A percentile compares a stretch with the other conserved stretches of the same genome.
These are phyloP conservation scores for Nevesoporus exiguus DNA, from an alignment of 768 basidiomycete genomes.

Conservation along the genomic window DNA sequence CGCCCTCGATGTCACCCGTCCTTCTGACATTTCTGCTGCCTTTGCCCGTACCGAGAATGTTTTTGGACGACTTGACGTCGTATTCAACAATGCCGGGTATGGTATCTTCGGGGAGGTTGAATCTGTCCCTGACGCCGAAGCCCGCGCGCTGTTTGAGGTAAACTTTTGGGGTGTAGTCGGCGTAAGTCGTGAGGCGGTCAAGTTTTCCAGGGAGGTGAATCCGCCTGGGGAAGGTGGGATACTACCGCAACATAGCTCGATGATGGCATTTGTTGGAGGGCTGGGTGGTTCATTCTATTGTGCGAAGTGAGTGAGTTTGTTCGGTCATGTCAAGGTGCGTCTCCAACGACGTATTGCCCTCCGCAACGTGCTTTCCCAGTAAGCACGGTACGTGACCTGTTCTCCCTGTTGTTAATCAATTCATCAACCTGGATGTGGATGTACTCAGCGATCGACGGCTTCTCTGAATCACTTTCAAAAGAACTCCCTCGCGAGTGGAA, in stretches of 20 bases:
- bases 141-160: constrained; percentile 34
- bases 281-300: constrained; percentile 8
- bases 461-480: constrained; percentile 5
- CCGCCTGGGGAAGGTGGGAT: constrained; percentile 8
- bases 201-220: constrained; percentile 35
- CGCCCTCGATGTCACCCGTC: constrained; percentile 37
- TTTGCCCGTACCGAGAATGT: constrained; percentile 30
- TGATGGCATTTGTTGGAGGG: not conserved
- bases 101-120: constrained; percentile 33
- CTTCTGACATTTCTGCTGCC: constrained; percentile 30
- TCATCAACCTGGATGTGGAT: not conserved
- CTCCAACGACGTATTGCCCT: not conserved
- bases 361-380: not conserved
- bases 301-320: constrained; percentile 6
- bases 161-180: constrained; percentile 20
- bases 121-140: constrained; percentile 27
- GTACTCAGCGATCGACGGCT: constrained; percentile 10
- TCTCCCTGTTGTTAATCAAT: not conserved
- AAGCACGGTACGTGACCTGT: constrained; percentile 11
- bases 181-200: constrained; percentile 25
- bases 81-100: constrained; percentile 41
- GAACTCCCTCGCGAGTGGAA: constrained; percentile 17
- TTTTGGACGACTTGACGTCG: constrained; percentile 42
- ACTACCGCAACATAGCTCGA: constrained; percentile 12
- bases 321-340: not conserved